Evolutionary conservation across 495 filamentous ascomycete species (phyloP), one percentile per base, ranked within the genome.

Genomic region (Hyphodiscus hymeniophilus): DNA sequence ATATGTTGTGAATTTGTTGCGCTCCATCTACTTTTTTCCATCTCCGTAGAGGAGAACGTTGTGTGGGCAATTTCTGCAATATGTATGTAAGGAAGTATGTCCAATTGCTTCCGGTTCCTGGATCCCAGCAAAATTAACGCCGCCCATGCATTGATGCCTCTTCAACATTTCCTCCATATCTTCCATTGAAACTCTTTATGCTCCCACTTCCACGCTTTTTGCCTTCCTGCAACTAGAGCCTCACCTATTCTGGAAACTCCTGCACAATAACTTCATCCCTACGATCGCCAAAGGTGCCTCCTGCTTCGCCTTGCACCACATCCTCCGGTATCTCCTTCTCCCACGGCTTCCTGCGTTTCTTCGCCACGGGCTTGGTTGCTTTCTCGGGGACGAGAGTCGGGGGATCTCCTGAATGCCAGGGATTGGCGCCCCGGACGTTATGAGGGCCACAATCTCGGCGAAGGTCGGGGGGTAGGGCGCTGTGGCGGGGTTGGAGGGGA

Each of bases 361-460:
- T 56, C 26, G 64, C 70, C 10, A 63, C 66, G 11, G 74, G 62
- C 32, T 67, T 60, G n/a, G 79, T 72, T 16, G 71, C 78, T 53
- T 83, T 74, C 2, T 81, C 82, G 20, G 76, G 66, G 23, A 92
- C 74, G 6, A 96, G 74, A 0, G 81, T 92, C 52, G 87, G 75
- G 94, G 89, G 52, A 98, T 92, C 51, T 96, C 73, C 52, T 81
- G 81, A 58, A 98, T 94, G 2, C 92, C 92, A 0, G 89, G 86
- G 42, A 98, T 85, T 3, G 83, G 81, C 61, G 89, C 78, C 35
- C 89, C 89, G 16, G 75, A 83, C 3, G 83, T 84, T 53, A 98
- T 87, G 24, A 96, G 79, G 35, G 87, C 89, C 30, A 95, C 81
- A 42, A 98, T 89, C 48, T 91, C 81, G 22, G 85, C 80, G 59